Conservation (phyloP, 495 filamentous ascomycete genomes). For the Bryoglossum gracile region DNA sequence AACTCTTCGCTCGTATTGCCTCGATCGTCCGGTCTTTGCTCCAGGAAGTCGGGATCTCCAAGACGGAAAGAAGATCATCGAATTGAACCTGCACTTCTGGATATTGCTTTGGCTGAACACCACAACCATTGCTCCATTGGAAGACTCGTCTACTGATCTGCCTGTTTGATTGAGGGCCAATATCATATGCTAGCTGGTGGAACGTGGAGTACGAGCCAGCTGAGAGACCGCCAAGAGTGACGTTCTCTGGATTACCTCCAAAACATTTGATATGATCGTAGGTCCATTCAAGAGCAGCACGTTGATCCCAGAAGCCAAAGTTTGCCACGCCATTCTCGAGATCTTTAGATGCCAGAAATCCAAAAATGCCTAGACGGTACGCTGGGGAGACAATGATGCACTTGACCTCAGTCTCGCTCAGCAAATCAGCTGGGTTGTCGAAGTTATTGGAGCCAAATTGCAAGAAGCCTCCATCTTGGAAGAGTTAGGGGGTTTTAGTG, state of each 20-base stretch:
- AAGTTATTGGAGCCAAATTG: slow-evolving; percentile 10
- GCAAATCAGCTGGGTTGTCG: slow-evolving; percentile 3
- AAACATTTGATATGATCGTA: slow-evolving; percentile 59
- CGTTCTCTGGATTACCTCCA: slow-evolving; percentile 55
- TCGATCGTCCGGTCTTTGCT: background rate
- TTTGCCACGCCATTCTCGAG: slow-evolving; percentile 31
- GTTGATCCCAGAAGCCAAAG: slow-evolving; percentile 59
- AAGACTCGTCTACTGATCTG: slow-evolving; percentile 3
- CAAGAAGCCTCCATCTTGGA: slow-evolving; percentile 10
- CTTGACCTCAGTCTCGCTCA: slow-evolving; percentile 7
- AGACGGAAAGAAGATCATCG: slow-evolving; percentile 1
- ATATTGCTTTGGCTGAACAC: slow-evolving; percentile 3
- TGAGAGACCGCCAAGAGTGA: slow-evolving; percentile 7
- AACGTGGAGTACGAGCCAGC: slow-evolving; percentile 49
- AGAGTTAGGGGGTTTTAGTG: background rate
- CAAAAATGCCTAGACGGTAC: slow-evolving; percentile 57
- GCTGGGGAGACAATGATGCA: slow-evolving; percentile 25
- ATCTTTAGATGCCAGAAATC: slow-evolving; percentile 32
- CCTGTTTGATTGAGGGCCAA: background rate
- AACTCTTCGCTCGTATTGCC: background rate
- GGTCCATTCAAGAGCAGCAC: slow-evolving; percentile 63
- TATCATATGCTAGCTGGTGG: slow-evolving; percentile 13
- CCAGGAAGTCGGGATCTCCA: slow-evolving; percentile 1
- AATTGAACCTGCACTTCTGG: slow-evolving; percentile 10
- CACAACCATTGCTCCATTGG: slow-evolving; percentile 10